Percentiles rank a stretch among this genome's conserved stretches.
Evolutionary conservation across 2,329 filamentous ascomycete genomes (phyloP).

Genomic region (Colletotrichum magnum): DNA sequence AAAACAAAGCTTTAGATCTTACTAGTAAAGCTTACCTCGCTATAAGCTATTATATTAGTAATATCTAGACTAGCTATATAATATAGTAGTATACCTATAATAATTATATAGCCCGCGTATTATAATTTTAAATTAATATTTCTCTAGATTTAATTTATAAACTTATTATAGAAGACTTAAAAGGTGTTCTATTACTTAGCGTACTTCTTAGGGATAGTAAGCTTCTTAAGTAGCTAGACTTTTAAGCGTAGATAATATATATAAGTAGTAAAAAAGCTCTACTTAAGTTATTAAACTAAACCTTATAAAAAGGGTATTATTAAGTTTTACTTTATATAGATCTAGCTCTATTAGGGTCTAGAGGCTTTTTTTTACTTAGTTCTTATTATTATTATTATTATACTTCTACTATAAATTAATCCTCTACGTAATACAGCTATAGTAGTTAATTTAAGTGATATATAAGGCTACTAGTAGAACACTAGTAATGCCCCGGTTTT

Average conservation of each 20-base stretch:
- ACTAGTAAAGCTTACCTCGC: neutral
- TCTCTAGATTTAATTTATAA: constrained; percentile 1
- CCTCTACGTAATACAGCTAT: too few species aligned
- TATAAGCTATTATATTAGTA: neutral
- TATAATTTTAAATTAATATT: constrained; percentile 1
- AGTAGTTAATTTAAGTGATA: neutral
- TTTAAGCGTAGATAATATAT: neutral
- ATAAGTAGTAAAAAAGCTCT: constrained; percentile 8
- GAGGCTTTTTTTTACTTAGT: too few species aligned
- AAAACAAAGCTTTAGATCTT: neutral
- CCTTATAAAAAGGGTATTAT: too few species aligned
- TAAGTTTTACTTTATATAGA: too few species aligned
- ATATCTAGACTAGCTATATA: neutral
- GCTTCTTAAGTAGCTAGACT: neutral
- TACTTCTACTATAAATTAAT: too few species aligned
- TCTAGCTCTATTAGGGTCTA: too few species aligned
- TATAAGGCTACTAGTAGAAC: neutral
- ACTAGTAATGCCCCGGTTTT: neutral
- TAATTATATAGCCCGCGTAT: neutral
- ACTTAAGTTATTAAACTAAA: too few species aligned
- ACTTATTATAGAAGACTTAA: neutral
- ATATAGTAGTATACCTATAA: neutral
- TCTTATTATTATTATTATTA: too few species aligned
- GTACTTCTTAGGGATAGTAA: neutral
- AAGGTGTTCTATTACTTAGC: constrained; percentile 13